Evolutionary conservation across 2,329 filamentous ascomycete genomes (phyloP).

Genomic region (Magnaporthales sp.): DNA sequence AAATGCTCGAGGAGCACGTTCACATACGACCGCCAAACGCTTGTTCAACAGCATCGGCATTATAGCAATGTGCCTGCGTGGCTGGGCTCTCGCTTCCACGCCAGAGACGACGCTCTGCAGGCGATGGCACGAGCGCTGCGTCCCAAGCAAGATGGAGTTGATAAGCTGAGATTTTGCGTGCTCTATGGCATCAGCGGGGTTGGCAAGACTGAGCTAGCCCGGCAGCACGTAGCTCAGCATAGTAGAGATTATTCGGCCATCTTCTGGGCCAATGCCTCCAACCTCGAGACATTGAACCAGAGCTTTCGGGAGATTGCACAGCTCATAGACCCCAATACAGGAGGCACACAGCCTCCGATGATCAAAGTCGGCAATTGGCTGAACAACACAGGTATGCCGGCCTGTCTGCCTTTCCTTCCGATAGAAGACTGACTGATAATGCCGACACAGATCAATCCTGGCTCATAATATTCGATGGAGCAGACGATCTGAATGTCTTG

Average conservation of each 20-base stretch:
- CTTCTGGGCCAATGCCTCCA: conserved; percentile 7
- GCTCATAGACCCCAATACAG: conserved; percentile 11
- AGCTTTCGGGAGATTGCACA: conserved; percentile 13
- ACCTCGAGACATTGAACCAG: conserved; percentile 14
- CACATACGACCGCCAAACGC: not conserved
- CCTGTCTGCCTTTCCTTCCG: not conserved
- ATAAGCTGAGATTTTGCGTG: conserved; percentile 9
- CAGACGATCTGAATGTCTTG: conserved; percentile 16
- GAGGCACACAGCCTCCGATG: conserved; percentile 12
- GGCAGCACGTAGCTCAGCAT: not conserved
- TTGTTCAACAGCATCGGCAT: not conserved
- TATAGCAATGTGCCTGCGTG: not conserved
- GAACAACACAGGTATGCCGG: conserved; percentile 8
- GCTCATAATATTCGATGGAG: conserved; percentile 21
- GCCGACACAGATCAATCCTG: conserved; percentile 1
- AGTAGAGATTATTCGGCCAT: not conserved
- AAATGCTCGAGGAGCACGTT: not conserved
- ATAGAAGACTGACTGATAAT: not conserved
- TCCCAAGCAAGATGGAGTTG: not conserved
- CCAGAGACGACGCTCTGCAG: not conserved
- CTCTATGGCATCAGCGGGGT: conserved; percentile 2
- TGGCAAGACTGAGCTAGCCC: conserved; percentile 2
- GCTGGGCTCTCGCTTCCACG: not conserved
- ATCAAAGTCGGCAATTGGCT: conserved; percentile 19
- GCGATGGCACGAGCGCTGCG: not conserved